These are phyloP conservation scores for Aspergillus taichungensis DNA, from an alignment of 495 filamentous ascomycete species.

Conservation along the genomic window DNA sequence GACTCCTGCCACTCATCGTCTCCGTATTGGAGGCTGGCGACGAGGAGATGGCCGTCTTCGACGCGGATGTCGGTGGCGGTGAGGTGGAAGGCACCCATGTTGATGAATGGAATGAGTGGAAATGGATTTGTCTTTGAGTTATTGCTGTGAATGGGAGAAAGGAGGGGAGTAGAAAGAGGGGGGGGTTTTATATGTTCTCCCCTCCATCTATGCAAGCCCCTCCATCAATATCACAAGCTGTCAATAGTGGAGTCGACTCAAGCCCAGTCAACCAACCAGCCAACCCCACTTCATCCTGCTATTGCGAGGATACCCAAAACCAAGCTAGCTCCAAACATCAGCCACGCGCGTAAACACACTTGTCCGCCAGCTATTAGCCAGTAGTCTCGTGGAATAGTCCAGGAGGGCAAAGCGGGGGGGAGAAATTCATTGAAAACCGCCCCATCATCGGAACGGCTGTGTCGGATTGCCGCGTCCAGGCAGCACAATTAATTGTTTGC, in stretches of 20 bases:
- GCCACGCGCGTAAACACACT: too few relatives aligned
- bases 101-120: conserved; percentile 6
- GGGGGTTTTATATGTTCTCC: neutral
- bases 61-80: conserved; percentile 28
- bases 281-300: neutral
- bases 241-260: neutral
- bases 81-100: conserved; percentile 36
- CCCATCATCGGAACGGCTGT: too few relatives aligned
- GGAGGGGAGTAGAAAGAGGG: neutral
- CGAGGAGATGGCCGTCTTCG: conserved; percentile 34
- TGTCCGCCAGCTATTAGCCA: too few relatives aligned
- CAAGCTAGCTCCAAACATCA: too few relatives aligned
- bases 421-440: too few relatives aligned
- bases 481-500: too few relatives aligned
- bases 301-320: neutral
- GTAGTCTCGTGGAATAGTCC: too few relatives aligned
- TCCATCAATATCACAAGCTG: neutral
- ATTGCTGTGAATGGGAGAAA: neutral
- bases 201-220: too few relatives aligned
- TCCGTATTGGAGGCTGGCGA: conserved; percentile 19
- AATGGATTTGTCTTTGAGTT: neutral
- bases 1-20: conserved; percentile 25
- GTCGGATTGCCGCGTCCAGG: too few relatives aligned
- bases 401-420: too few relatives aligned
- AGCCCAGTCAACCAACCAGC: neutral